Base-by-base conservation (phyloP, 2,329 filamentous ascomycete species). In the Colletotrichum musicola region DNA sequence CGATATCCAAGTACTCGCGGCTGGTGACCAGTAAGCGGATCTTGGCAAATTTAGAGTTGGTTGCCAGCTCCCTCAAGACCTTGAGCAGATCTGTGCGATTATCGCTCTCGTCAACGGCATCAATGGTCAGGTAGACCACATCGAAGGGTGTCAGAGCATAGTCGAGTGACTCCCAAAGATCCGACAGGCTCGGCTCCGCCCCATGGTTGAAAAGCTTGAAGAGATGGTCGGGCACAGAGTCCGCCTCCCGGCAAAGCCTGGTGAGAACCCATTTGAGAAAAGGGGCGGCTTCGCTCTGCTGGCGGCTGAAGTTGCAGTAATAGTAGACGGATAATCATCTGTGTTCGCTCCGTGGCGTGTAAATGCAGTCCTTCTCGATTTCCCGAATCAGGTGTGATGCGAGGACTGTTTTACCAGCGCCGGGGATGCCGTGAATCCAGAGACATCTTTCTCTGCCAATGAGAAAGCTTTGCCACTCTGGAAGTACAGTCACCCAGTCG, bases 181-280 rank as follows among this genome's bases (percentile, higher is more conserved):
- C 2, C 2, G 3, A 3, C 0, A 20, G 2, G 4, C 42, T 51
- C 0, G 64, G 64, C 0, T 44, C 0, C 0, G 16, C 6, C 0
- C 59, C 64, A 0, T 51, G 4, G 1, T 38, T 44, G 51, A 63
- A 67, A 0, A 67, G 16, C 0, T n/a, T 22, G 30, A 35, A 57
- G 0, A 63, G 44, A 3, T 12, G 9, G 0, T 51, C 44, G 0
- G 57, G 42, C 1, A 67, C 1, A 2, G 2, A 1, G 0, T 63
- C 2, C 0, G 30, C 3, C n/a, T 14, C 0, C 7, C 58, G 50
- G 7, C 64, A 66, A 1, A 65, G 16, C 0, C 50, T 57, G 1
- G 2, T 35, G 0, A 67, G 4, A 1, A 64, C 1, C 64, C 64
- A 67, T 10, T 9, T 35, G 0, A 67, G 1, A 0, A 64, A 14